phyloP scores from a whole-genome alignment of 805 yeast genomes.

The Kazachstania africana region DNA sequence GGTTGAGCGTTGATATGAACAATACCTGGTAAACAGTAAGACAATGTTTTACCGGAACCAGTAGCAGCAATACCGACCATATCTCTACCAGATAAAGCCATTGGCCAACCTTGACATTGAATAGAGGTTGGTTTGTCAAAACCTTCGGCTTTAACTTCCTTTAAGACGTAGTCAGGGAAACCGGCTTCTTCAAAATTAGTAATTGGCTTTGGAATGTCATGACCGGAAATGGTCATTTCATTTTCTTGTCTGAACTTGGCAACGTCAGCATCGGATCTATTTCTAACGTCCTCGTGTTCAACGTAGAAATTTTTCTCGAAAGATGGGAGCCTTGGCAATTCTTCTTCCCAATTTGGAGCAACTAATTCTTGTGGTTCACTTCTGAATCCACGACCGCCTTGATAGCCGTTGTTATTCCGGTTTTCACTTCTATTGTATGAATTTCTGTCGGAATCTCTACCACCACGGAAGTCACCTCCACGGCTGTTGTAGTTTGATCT shows the following conservation, averaged over 20 bases:
- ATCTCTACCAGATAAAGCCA: slow-evolving; percentile 98
- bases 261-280: slow-evolving; percentile 66
- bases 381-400: slow-evolving; percentile 28
- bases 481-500: slow-evolving; percentile 29
- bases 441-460: slow-evolving; percentile 28
- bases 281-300: slow-evolving; percentile 70
- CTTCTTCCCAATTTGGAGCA: slow-evolving; percentile 72
- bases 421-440: slow-evolving; percentile 25
- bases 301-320: slow-evolving; percentile 92
- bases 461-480: slow-evolving; percentile 32
- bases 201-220: slow-evolving; percentile 88
- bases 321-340: slow-evolving; percentile 50
- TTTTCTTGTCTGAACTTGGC: slow-evolving; percentile 63
- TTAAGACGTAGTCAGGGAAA: slow-evolving; percentile 86
- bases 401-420: slow-evolving; percentile 18
- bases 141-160: slow-evolving; percentile 83
- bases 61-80: slow-evolving; percentile 98
- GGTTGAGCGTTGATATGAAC: slow-evolving; percentile 99
- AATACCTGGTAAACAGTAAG: slow-evolving; percentile 93
- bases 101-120: slow-evolving; percentile 99
- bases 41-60: slow-evolving; percentile 97
- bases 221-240: slow-evolving; percentile 79
- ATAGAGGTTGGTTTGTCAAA: slow-evolving; percentile 91
- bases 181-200: slow-evolving; percentile 93
- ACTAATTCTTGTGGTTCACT: slow-evolving; percentile 27